These are phyloP conservation scores for Euphorbia pulcherrima DNA, from an alignment of 345 rosid species.

Conservation along the genomic window DNA sequence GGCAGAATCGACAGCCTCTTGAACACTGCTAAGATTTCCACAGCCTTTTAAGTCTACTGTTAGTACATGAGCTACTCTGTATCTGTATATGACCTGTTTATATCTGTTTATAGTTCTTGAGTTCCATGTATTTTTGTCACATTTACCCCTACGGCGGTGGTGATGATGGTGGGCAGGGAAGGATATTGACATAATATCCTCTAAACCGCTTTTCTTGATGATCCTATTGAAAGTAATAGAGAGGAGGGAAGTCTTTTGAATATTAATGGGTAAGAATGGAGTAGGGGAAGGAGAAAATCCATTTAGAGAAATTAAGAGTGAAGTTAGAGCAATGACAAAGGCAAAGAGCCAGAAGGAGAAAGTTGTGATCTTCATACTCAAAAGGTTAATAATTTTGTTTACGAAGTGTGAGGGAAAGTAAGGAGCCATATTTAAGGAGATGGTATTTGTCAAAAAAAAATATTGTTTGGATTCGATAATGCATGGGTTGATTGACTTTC, in stretches of 20 bases:
- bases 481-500: neutral
- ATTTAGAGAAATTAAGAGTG: slow-evolving; percentile 29
- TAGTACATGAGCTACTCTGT: slow-evolving; percentile 42
- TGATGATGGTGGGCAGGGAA: slow-evolving; percentile 11
- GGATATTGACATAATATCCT: slow-evolving; percentile 13
- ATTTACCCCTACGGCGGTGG: slow-evolving; percentile 14
- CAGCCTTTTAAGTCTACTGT: slow-evolving; percentile 65
- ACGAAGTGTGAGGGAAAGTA: neutral
- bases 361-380: slow-evolving; percentile 28
- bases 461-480: neutral
- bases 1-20: slow-evolving; percentile 62
- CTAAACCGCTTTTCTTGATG: slow-evolving; percentile 9
- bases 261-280: neutral
- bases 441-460: neutral
- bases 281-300: slow-evolving; percentile 13
- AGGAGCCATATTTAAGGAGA: neutral
- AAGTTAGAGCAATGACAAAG: slow-evolving; percentile 32
- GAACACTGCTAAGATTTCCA: slow-evolving; percentile 61
- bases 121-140: slow-evolving; percentile 36
- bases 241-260: neutral
- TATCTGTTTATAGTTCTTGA: slow-evolving; percentile 33
- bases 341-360: slow-evolving; percentile 38
- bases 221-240: slow-evolving; percentile 12
- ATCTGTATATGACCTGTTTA: slow-evolving; percentile 26
- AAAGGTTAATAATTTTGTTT: neutral